Evolutionary conservation across 2,329 filamentous ascomycete species (phyloP).

Genomic region (Clarireedia paspali): DNA sequence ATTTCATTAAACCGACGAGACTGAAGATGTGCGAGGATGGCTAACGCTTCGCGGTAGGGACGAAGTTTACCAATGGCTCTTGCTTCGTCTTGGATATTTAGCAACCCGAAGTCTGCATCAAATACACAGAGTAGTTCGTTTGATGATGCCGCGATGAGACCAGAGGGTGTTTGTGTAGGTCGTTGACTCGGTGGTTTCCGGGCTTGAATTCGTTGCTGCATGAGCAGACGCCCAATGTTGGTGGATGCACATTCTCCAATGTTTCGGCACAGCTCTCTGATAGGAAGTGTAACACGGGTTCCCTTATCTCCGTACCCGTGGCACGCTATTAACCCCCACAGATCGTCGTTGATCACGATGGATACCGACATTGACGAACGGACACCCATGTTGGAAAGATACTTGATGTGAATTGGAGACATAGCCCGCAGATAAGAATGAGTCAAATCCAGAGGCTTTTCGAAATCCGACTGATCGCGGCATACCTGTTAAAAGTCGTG

Average conservation of each 20-base stretch:
- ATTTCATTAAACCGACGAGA: conserved; percentile 70
- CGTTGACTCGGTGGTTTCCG: conserved; percentile 10
- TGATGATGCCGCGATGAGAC: conserved; percentile 16
- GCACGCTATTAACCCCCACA: conserved; percentile 85
- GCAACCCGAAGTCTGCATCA: conserved; percentile 47
- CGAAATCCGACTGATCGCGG: conserved; percentile 63
- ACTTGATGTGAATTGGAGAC: conserved; percentile 85
- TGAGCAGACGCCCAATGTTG: conserved; percentile 15
- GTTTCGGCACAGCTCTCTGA: conserved; percentile 72
- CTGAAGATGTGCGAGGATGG: conserved; percentile 76
- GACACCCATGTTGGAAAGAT: conserved; percentile 80
- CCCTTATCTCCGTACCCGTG: conserved; percentile 71
- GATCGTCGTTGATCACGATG: conserved; percentile 74
- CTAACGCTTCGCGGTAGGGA: conserved; percentile 76
- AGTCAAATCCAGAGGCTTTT: conserved; percentile 64
- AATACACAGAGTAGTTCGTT: conserved; percentile 16
- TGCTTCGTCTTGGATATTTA: conserved; percentile 82
- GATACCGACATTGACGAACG: conserved; percentile 92
- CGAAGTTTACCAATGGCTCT: conserved; percentile 72
- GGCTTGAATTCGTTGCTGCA: conserved; percentile 10
- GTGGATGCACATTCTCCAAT: conserved; percentile 44
- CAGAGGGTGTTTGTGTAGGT: conserved; percentile 12
- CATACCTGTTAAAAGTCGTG: conserved; percentile 46
- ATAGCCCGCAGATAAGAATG: conserved; percentile 75
- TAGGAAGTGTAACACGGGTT: conserved; percentile 30